Evolutionary conservation across 2,329 filamentous ascomycete species (phyloP), one percentile per base, ranked within the genome.

Genomic region (Cercospora sesami): DNA sequence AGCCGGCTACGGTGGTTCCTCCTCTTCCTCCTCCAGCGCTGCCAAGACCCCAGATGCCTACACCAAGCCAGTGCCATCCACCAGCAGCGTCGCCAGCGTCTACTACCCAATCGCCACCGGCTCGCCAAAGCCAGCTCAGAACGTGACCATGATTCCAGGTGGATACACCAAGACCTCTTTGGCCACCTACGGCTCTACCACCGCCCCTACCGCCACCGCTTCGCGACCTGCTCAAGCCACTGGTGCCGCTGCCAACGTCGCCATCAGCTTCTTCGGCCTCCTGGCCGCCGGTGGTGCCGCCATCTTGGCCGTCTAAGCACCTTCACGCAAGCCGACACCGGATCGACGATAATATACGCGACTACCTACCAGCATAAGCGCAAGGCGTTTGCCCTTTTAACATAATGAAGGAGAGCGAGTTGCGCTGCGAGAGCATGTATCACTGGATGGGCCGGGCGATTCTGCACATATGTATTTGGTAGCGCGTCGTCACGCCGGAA

Each of bases 1-100:
- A 36, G 60, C 63, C 55, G 36, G 57, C 21, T 67, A 67, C 68
- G 31, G 26, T 84, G 82, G 87, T 72, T 86, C 91, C 73, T 88
- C 87, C 68, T 80, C 67, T 58, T 70, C 67, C 33, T 57, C 67
- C 39, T 60, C 77, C 61, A 74, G 75, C 9, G 68, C 71, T 57
- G 63, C 73, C 57, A 9, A 61, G 36, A 57, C 53, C 30, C 53
- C 53, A 5, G 26, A 42, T 42, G 36, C 59, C 69, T 58, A 30
- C 18, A 65, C 60, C 26, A 63, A 75, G 39, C 69, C 70, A 58
- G 70, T 73, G 51, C 64, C 68, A 23, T 74, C 75, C 65, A 67
- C 72, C 64, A 75, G 78, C 67, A 57, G 71, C 62, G 45, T 23
- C 10, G 63, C 66, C 26, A 61, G 57, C 16, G 59, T 73, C 18